A percentile compares a stretch with the other conserved stretches of the same genome.
phyloP scores from a whole-genome alignment of 768 basidiomycete species.

The Lactarius evosmus region DNA sequence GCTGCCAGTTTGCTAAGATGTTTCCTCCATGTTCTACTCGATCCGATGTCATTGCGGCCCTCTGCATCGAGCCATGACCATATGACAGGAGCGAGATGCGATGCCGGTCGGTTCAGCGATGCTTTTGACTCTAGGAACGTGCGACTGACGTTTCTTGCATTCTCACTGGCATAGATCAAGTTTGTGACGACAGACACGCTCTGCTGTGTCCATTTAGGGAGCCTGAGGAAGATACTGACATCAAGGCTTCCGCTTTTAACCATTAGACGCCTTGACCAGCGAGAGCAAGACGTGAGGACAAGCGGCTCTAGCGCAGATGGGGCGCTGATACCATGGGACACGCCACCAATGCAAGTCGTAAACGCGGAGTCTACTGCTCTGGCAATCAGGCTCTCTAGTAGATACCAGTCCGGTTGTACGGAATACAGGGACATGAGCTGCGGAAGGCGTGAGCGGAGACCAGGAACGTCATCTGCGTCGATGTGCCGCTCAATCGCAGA shows the following conservation, averaged over 20 bases:
- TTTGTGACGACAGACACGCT: slow-evolving; percentile 44
- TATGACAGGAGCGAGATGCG: slow-evolving; percentile 29
- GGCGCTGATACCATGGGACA: not conserved
- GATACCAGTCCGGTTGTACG: not conserved
- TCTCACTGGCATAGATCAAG: slow-evolving; percentile 43
- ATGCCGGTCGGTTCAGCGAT: slow-evolving; percentile 9
- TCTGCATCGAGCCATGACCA: slow-evolving; percentile 27
- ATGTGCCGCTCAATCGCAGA: slow-evolving; percentile 20
- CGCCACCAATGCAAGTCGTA: slow-evolving; percentile 20
- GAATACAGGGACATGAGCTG: slow-evolving; percentile 19
- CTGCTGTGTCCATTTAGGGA: slow-evolving; percentile 43
- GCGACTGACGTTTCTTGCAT: slow-evolving; percentile 12
- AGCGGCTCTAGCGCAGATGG: slow-evolving; percentile 16
- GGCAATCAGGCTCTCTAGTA: slow-evolving; percentile 21
- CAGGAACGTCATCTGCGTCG: not conserved
- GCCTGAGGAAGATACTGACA: slow-evolving; percentile 40
- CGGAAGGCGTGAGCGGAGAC: slow-evolving; percentile 18
- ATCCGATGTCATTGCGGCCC: not conserved
- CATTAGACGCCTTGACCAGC: slow-evolving; percentile 19
- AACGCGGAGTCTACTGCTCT: slow-evolving; percentile 8
- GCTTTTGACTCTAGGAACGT: slow-evolving; percentile 30
- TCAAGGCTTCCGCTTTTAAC: slow-evolving; percentile 29
- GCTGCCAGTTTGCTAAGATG: slow-evolving; percentile 29
- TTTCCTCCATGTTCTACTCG: slow-evolving; percentile 7
- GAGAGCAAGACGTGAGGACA: slow-evolving; percentile 5